Base-by-base conservation (phyloP, 257 asterid species). In the Lithospermum erythrorhizon region DNA sequence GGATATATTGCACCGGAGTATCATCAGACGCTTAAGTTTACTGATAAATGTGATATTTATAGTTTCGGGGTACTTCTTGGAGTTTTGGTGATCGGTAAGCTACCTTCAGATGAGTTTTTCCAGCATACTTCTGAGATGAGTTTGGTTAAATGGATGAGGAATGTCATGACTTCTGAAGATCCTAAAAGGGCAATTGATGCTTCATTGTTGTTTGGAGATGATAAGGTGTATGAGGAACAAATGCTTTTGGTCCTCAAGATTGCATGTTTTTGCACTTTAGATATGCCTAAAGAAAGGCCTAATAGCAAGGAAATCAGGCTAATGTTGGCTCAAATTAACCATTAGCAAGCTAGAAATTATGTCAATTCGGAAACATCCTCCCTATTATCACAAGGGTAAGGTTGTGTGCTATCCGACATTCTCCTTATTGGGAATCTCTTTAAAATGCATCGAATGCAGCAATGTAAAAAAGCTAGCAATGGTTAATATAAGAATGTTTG, bases 1-100 rank as follows among this genome's bases (percentile, higher is more conserved):
- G 98, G 96, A 10, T 91, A 82, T 75, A 90, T 90, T 0, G 96
- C 97, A 0, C 97, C 94, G 0, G 95, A 87, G 80, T 90, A 85
- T 61, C 59, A 91, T 19, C 94, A 82, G 69, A 89, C 94, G 32
- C 58, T 70, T 74, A 83, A 83, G 79, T 88, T 88, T 66, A 87
- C 96, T 1, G 96, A 87, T 19, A 91, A 87, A 76, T 91, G 96
- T 4, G 98, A 91, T 21, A 77, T 90, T 16, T 90, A 68, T 64
- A 90, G 96, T 70, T 90, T 84, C 2, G 96, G 96, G 6, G 87
- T 90, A 19, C 57, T 87, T 48, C 55, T 90, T 55, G 96, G 82
- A 15, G 76, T 64, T 57, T 62, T 90, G 20, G 81, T 82, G 68
- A 80, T 75, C 76, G 95, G 96, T 49, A 90, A 83, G 65, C 61